Base-by-base conservation (phyloP, 2,329 filamentous ascomycete species). In the Epichloe gansuensis region DNA sequence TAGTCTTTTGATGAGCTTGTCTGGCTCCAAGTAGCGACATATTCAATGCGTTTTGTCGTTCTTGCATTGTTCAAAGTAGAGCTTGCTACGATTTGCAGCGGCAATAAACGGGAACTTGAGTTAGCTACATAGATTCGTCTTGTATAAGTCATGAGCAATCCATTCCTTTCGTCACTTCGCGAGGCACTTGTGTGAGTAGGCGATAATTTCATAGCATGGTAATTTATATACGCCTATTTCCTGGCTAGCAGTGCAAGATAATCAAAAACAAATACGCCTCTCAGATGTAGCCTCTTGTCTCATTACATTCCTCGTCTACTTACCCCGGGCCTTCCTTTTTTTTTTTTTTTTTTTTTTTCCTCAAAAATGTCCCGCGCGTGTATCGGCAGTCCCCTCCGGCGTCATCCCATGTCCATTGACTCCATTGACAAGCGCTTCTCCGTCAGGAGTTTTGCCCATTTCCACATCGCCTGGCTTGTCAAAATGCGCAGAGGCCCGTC, bases 401-500 rank as follows among this genome's bases (percentile, higher is more conserved):
- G 23, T 12, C 37, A 5, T 9, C 7, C 21, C 17, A 41, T 31
- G 4, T 5, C 23, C 28, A 15, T 35, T 37, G 35, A 42, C 25
- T 25, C 13, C 48, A 47, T 50, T 13, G 12, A 7, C 31, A 17
- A 11, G 6, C 25, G 44, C 17, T 11, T 37, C 6, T 4, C 42
- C 49, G 37, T 51, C 38, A 6, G 34, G 17, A 15, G 1, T 25
- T 9, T 34, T 23, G 12, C 13, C 50, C 50, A 46, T 61, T 56
- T 65, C 61, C 50, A 61, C 55, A 25, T 64, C 59, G n/a, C 50
- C 55, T 12, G 59, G 55, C 55, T 68, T 70, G 3, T 57, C 54
- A 25, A 65, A 69, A 38, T 67, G 61, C 17, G 59, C 52, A 21
- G 57, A 54, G 23, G 53, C 62, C 6, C 53, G 48, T 53, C 77